Evolutionary conservation across 1,139 yeast genomes (phyloP), one percentile per base, ranked within the genome.

Genomic region (Nakaseomyces bracarensis): DNA sequence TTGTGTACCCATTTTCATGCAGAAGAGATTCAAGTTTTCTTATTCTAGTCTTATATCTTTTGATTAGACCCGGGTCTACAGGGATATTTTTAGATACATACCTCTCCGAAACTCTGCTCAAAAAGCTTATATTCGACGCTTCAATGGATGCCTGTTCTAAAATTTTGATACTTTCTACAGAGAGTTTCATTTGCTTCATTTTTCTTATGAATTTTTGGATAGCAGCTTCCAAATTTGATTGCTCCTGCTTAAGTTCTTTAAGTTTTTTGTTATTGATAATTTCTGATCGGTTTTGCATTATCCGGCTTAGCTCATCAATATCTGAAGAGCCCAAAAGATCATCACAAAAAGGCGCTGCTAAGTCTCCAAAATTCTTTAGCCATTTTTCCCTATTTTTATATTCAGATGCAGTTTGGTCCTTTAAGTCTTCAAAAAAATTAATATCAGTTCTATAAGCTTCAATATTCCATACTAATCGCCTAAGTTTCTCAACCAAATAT

Each of bases 401-500:
- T 60, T 87, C 96, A 42, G 71, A 74, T 30, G 76, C 78, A 20
- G 75, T 70, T 39, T 81, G 61, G 37, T 70, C 61, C 7, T 82
- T 75, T 44, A 82, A 64, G 43, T 74, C 77, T 49, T 80, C 87
- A 29, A 77, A 73, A 0, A 80, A 68, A 42, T 70, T 72, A 29
- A 67, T 66, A 0, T 73, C 71, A 1, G 76, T 57, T 1, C 72
- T 71, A 43, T 71, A 70, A 34, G 82, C 61, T 39, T 74, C 74
- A 39, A 71, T 71, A 20, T 71, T 66, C 93, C 95, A 85, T 49
- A 77, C 78, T 35, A 67, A 66, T 48, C 91, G 79, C 41, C 94
- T 71, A 43, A 82, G 63, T 39, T 69, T 70, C 54, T 89, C 96
- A 35, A 87, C 72, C 19, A 85, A 57, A 57, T 79, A 71, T 22